Evolutionary conservation across 2,329 filamentous ascomycete genomes (phyloP), one percentile per base, ranked within the genome.

Genomic region (Clonostachys rosea): DNA sequence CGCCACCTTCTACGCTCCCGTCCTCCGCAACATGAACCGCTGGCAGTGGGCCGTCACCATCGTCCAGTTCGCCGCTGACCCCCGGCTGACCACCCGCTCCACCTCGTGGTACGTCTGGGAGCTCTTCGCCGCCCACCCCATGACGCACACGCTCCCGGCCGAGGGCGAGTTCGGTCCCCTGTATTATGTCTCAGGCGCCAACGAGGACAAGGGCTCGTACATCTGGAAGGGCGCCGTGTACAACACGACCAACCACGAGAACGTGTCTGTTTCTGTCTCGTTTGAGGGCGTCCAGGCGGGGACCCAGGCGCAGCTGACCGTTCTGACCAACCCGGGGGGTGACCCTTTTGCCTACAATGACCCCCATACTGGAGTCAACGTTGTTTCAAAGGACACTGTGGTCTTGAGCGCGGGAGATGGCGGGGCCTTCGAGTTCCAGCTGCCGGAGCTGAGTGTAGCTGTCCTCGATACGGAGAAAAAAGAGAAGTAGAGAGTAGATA

Each of bases 381-480:
- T 78, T 17, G 78, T 82, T 1, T 60, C 73, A 45, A 71, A 63
- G 17, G 64, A 60, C 2, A 67, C 59, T 11, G 58, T 56, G 2
- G 60, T 59, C 0, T 49, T 79, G 17, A 63, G 57, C 53, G 75
- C 73, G 3, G 69, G 66, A 14, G 54, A 58, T 4, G 63, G 69
- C 24, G 79, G 79, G 3, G 59, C 54, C 2, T 81, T 83, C 53
- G 61, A 60, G 40, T 83, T 83, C 53, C 66, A 58, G 24, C 50
- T 84, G 55, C 79, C 78, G 0, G 65, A 77, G 52, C 61, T 81
- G 48, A 81, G 76, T 52, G 71, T 83, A 43, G 78, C 77, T 13
- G 72, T 83, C 3, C 56, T 84, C 45, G 75, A 80, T 45, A 73
- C 70, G 1, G 55, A 54, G 14, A 18, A 40, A 2, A 40, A 40